These are phyloP conservation scores for Scutellaria barbata DNA, from an alignment of 257 asterid species.

Conservation along the genomic window DNA sequence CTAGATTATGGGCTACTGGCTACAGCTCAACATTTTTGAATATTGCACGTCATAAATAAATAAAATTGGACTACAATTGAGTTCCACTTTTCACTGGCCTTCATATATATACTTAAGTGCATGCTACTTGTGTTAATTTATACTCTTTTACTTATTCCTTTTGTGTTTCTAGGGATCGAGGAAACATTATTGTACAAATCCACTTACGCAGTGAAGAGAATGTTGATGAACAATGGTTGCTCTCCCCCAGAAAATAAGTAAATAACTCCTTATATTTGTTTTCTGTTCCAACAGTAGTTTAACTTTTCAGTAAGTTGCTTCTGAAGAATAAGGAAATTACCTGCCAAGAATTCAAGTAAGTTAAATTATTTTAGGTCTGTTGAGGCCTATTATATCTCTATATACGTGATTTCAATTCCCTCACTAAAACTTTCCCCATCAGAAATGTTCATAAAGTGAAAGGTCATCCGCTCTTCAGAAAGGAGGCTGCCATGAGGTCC, in stretches of 20 bases:
- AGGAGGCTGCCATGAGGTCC: constrained; percentile 97
- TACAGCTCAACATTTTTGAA: not conserved
- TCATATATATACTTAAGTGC: constrained; percentile 21
- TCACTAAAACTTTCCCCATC: constrained; percentile 34
- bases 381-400: constrained; percentile 16
- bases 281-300: constrained; percentile 47
- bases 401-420: constrained; percentile 32
- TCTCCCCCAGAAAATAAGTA: constrained; percentile 2
- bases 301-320: constrained; percentile 72
- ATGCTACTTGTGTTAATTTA: constrained; percentile 21
- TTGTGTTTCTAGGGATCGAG: constrained; percentile 76
- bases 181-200: constrained; percentile 85
- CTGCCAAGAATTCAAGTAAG: constrained; percentile 89
- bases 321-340: constrained; percentile 62
- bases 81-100: constrained; percentile 14
- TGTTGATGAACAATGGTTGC: constrained; percentile 90
- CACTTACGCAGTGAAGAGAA: constrained; percentile 64
- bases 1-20: constrained; percentile 20
- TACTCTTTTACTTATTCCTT: constrained; percentile 22
- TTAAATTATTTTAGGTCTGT: constrained; percentile 17
- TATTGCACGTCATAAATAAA: constrained; percentile 3
- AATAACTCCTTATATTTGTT: constrained; percentile 28
- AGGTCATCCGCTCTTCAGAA: constrained; percentile 86
- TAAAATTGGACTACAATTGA: not conserved
- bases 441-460: constrained; percentile 83